Evolutionary conservation across 768 basidiomycete species (phyloP), one percentile per base, ranked within the genome.

Genomic region (Auricularia sp.): DNA sequence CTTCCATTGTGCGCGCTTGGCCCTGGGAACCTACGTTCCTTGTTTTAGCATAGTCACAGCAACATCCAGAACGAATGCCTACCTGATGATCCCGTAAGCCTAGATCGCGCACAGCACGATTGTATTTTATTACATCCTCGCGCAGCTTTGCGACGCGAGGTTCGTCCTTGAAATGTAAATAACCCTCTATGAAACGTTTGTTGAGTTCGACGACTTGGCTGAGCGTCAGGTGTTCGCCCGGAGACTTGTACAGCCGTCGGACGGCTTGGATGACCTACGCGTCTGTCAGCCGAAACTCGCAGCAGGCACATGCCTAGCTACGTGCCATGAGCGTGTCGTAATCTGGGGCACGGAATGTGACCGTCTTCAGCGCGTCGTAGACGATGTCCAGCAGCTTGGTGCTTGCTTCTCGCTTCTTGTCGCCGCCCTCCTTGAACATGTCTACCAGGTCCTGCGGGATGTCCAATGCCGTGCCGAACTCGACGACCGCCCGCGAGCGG

Each of bases 151-250:
- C 87, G 16, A 98, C 87, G 18, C 88, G 84, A 0, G 93, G 92
- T 72, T 95, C 92, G 71, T 97, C 87, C 72, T 95, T 90, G 80
- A 96, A 97, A 70, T 91, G 87, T 8, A 84, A 81, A 72, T 98
- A 98, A 0, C 92, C 96, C 72, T 95, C 91, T 67, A 98, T 83
- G 70, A 98, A 87, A 47, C 96, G 87, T 70, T 90, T 86, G 74
- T 93, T 96, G 51, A 98, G 79, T 73, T 97, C 94, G 33, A 98
- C 94, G 12, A 97, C 93, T 78, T 98, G 96, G 44, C 95, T 91
- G 44, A 98, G 77, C 0, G 95, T 95, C 66, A 97, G 80, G 72
- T 96, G 88, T 74, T 96, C 93, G 3, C 93, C 91, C 16, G 96
- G 96, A 0, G 93, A 89, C 71, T 94, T 93, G 76, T 98, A 98